Evolutionary conservation across 768 basidiomycete species (phyloP).

Genomic region (Mycena galopus): DNA sequence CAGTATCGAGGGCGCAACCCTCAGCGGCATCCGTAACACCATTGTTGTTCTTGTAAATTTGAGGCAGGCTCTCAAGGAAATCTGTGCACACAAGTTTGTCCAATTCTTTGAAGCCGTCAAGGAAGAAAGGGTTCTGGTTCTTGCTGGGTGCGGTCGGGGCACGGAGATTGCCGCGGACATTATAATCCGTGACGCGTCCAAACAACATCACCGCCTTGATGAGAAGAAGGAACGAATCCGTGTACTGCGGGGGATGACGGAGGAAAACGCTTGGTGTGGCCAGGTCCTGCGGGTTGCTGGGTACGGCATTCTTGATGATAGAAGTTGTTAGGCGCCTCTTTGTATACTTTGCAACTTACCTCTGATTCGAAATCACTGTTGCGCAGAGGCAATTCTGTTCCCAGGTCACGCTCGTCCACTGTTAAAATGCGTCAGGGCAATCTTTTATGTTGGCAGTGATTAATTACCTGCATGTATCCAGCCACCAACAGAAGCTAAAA

Average conservation of each 20-base stretch:
- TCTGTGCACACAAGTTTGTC: constrained; percentile 76
- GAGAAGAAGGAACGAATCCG: constrained; percentile 84
- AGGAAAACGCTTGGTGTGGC: constrained; percentile 73
- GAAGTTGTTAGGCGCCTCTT: constrained; percentile 6
- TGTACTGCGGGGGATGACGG: constrained; percentile 80
- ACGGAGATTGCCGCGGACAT: constrained; percentile 80
- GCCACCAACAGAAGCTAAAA: constrained; percentile 75
- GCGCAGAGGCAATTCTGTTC: constrained; percentile 85
- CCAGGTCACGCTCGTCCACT: constrained; percentile 86
- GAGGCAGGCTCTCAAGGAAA: constrained; percentile 81
- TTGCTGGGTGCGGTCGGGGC: constrained; percentile 76
- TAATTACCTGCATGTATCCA: constrained; percentile 76
- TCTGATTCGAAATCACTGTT: constrained; percentile 82
- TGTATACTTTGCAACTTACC: constrained; percentile 53
- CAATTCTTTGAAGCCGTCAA: constrained; percentile 76
- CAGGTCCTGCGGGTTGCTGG: constrained; percentile 84
- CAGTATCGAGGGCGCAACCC: constrained; percentile 77
- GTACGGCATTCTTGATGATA: constrained; percentile 64
- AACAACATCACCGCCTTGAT: constrained; percentile 90
- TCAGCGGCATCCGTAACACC: constrained; percentile 73
- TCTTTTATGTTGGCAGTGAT: not conserved
- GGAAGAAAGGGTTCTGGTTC: constrained; percentile 77
- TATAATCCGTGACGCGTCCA: constrained; percentile 87
- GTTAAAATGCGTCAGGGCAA: not conserved
- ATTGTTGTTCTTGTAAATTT: constrained; percentile 71